These are phyloP conservation scores for Crotalaria pallida DNA, from an alignment of 306 rosid species.

Conservation along the genomic window DNA sequence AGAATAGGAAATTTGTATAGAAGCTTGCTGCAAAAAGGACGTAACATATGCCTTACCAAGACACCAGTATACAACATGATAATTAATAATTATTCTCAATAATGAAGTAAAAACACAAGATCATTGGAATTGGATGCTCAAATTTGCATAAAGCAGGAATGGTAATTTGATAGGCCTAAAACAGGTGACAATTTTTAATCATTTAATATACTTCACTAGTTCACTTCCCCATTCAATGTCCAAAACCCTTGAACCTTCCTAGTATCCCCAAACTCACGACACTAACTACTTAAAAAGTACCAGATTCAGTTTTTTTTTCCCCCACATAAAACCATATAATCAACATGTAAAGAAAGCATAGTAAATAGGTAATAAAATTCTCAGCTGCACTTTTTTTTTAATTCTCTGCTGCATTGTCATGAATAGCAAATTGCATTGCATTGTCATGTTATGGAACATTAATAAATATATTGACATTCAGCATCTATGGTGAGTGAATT, in stretches of 20 bases:
- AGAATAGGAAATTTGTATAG: not conserved
- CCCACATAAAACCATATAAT: slow-evolving; percentile 10
- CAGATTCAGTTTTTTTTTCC: slow-evolving; percentile 15
- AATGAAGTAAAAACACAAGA: slow-evolving; percentile 13
- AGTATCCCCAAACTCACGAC: slow-evolving; percentile 7
- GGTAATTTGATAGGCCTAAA: not conserved
- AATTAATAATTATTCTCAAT: no score
- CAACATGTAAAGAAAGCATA: slow-evolving; percentile 3
- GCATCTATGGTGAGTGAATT: not conserved
- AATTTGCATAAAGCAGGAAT: not conserved
- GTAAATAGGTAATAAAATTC: slow-evolving; percentile 5
- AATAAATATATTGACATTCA: slow-evolving; percentile 1
- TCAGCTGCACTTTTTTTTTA: no score
- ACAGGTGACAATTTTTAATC: not conserved
- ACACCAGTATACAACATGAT: not conserved
- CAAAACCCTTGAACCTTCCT: not conserved
- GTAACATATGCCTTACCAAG: not conserved
- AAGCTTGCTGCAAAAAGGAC: not conserved
- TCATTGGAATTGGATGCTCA: not conserved
- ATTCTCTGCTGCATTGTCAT: not conserved
- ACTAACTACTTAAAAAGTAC: slow-evolving; percentile 1
- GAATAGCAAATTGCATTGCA: not conserved
- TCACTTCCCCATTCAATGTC: slow-evolving; percentile 3
- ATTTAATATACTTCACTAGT: not conserved
- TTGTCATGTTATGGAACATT: not conserved